Percentiles rank a stretch among this genome's conserved stretches.
Evolutionary conservation across 768 basidiomycete genomes (phyloP).

Genomic region (Hypholoma fasciculare): DNA sequence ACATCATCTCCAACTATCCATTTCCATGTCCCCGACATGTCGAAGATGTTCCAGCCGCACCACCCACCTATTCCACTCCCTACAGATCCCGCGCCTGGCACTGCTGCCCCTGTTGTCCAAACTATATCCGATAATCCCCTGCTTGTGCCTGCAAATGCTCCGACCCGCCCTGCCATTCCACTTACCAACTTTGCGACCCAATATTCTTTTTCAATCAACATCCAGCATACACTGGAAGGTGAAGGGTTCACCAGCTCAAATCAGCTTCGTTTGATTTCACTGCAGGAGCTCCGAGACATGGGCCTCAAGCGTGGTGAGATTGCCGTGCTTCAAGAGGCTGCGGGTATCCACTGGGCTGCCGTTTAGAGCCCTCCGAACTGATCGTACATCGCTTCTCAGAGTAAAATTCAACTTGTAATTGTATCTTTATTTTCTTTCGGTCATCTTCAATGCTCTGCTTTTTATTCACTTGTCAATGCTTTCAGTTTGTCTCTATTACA

Average conservation of each 20-base stretch:
- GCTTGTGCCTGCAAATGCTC: not conserved
- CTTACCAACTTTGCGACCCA: not conserved
- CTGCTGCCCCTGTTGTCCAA: not conserved
- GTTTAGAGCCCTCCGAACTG: not conserved
- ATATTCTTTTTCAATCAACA: not conserved
- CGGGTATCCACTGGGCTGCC: slow-evolving; percentile 5
- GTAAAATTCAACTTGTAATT: not conserved
- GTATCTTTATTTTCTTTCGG: not conserved
- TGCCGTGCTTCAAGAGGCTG: slow-evolving; percentile 15
- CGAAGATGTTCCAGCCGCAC: not conserved
- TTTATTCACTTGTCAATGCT: not conserved
- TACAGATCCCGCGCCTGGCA: not conserved
- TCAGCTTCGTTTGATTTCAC: slow-evolving; percentile 6
- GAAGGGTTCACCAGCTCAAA: slow-evolving; percentile 9
- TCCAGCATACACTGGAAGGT: not conserved
- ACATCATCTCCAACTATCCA: not conserved
- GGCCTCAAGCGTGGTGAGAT: slow-evolving; percentile 20
- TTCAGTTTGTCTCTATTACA: not conserved
- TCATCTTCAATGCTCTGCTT: not conserved
- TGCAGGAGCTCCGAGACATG: slow-evolving; percentile 17
- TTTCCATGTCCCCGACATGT: not conserved
- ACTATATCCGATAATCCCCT: not conserved
- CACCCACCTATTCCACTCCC: not conserved
- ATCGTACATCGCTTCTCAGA: not conserved
- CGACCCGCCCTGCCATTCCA: not conserved